Percentiles rank a stretch among this genome's conserved stretches.
These are phyloP conservation scores for Phytophthora pinifolia DNA, from an alignment of 352 stramenopile species.

Conservation along the genomic window DNA sequence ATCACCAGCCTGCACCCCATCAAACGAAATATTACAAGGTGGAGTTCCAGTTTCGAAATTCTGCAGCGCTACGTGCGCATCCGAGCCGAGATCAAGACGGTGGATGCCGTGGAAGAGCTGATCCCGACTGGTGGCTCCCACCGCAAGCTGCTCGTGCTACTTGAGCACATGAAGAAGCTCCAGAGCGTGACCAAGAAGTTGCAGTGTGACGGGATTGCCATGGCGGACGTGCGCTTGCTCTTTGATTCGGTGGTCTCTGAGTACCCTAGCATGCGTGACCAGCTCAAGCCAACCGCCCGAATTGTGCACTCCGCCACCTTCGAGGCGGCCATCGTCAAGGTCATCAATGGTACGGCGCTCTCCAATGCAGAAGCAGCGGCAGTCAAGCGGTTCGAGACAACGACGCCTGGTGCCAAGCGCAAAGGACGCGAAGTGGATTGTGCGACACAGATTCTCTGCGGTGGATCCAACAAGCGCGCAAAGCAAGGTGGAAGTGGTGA, in stretches of 20 bases:
- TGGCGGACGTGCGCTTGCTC: conserved; percentile 8
- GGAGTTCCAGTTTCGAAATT: conserved; percentile 10
- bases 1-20: not conserved
- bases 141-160: conserved; percentile 20
- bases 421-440: conserved; percentile 1
- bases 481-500: not conserved
- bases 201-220: conserved; percentile 3
- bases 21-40: conserved; percentile 3
- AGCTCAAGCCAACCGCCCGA: conserved; percentile 1
- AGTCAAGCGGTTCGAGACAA: conserved; percentile 5
- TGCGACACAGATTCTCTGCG: not conserved
- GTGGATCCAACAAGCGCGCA: not conserved
- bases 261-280: conserved; percentile 1
- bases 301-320: conserved; percentile 7
- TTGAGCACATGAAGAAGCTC: conserved; percentile 24
- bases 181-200: conserved; percentile 13
- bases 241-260: conserved; percentile 5
- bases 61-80: not conserved
- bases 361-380: not conserved
- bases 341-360: conserved; percentile 1
- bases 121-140: conserved; percentile 9
- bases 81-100: not conserved
- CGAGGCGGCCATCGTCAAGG: conserved; percentile 10
- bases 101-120: conserved; percentile 3
- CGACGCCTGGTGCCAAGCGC: conserved; percentile 1